Conservation (phyloP, 1,139 yeast species). For the Suhomyces choctaworum region DNA sequence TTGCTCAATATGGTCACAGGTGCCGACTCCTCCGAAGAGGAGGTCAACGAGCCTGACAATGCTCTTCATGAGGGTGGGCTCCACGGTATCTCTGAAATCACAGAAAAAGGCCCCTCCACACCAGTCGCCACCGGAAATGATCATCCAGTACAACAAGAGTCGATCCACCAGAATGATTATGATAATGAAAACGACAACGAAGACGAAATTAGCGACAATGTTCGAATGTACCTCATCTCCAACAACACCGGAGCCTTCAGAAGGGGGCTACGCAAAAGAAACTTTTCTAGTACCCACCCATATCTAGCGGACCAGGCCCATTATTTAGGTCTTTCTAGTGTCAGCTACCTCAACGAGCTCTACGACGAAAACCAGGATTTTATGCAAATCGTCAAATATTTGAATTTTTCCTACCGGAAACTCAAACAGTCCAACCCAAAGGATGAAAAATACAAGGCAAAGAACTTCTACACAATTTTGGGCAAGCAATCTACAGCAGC, state of each 20-base stretch:
- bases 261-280: conserved; percentile 44
- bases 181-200: conserved; percentile 15
- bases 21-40: conserved; percentile 3
- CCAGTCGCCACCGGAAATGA: not conserved
- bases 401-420: conserved; percentile 38
- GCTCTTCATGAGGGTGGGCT: not conserved
- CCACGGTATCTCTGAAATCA: not conserved
- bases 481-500: conserved; percentile 27
- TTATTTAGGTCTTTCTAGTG: conserved; percentile 42
- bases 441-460: conserved; percentile 42
- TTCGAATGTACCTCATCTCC: conserved; percentile 18
- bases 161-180: conserved; percentile 1
- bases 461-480: conserved; percentile 40
- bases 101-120: not conserved
- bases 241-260: conserved; percentile 19
- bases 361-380: conserved; percentile 37
- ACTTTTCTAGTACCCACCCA: conserved; percentile 50
- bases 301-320: conserved; percentile 51
- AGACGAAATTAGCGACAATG: conserved; percentile 17
- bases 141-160: not conserved
- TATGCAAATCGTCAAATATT: conserved; percentile 33
- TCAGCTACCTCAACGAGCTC: conserved; percentile 39
- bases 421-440: conserved; percentile 36
- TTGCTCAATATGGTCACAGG: conserved; percentile 3
- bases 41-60: not conserved